Base-by-base conservation (phyloP, 441 rosid species). In the Arabidopsis lyrata region DNA sequence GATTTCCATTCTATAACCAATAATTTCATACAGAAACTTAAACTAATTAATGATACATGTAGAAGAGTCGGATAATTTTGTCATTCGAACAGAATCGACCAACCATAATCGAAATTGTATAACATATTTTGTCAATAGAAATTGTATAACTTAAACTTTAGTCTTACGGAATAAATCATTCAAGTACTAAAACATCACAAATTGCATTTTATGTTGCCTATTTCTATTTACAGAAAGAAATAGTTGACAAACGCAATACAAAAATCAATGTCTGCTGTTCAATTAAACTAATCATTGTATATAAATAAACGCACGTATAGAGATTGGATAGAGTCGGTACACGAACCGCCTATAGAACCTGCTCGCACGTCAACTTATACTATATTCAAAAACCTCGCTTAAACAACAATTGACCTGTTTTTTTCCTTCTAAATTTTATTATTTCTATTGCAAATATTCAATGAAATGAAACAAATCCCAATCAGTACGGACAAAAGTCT, bases 361-460 rank as follows among this genome's bases (percentile, higher is more conserved):
- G 91, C 84, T 74, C 39, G 88, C 93, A 88, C 93, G 93, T 78
- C 68, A 39, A 77, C 55, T 55, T 62, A 10, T 63, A 59, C 24
- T 42, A 65, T 42, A 66, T 42, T 39, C 36, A 63, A 63, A 41
- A 57, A 49, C 14, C 34, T 56, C 66, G 6, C 16, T 18, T n/a
- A 76, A 70, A 77, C 76, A 50, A 77, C 16, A 61, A 38, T 44
- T 71, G 68, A 77, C 70, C 61, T 72, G 52, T 6, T 57, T 59
- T 66, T 32, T 27, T 27, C 4, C 31, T 27, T 38, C 29, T 70
- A 27, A 6, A 1, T 22, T 57, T 39, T 8, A 11, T 20, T 15
- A 34, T 5, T 36, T 73, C 42, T 29, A 15, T 50, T 2, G 38
- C 39, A 38, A 22, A 41, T 13, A 24, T 48, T 72, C 69, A 41